These are phyloP conservation scores for Fusarium goolgardi DNA, from an alignment of 2,329 filamentous ascomycete species.

Conservation along the genomic window DNA sequence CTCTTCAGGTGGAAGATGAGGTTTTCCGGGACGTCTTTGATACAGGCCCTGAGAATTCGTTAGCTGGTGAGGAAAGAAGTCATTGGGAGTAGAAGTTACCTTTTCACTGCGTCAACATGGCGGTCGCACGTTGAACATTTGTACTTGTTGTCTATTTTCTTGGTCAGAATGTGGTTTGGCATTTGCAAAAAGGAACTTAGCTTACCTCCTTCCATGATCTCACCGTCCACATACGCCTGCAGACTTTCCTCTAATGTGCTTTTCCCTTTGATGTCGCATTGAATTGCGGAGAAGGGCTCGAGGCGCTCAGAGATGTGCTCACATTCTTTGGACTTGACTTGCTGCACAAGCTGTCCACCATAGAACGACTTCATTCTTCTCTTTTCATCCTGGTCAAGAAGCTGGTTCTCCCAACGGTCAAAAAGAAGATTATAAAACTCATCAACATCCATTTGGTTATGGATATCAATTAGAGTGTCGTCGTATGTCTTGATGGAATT, in stretches of 20 bases:
- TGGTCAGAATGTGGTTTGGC: conserved; percentile 19
- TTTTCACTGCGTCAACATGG: conserved; percentile 93
- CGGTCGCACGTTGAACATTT: conserved; percentile 91
- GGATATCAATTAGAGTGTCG: conserved; percentile 83
- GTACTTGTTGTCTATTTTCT: conserved; percentile 87
- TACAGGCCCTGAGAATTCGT: conserved; percentile 72
- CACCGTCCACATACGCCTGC: conserved; percentile 94
- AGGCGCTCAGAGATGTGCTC: conserved; percentile 90
- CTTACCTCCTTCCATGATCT: conserved; percentile 90
- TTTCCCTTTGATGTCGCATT: conserved; percentile 97
- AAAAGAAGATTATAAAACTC: conserved; percentile 97
- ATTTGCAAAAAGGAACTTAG: conserved; percentile 6
- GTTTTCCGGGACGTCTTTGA: conserved; percentile 93
- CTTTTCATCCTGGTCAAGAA: conserved; percentile 75
- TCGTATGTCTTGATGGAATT: conserved; percentile 84
- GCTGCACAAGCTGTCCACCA: conserved; percentile 90
- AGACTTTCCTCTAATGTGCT: conserved; percentile 84
- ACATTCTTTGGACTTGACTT: conserved; percentile 95
- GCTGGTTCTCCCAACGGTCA: conserved; percentile 88
- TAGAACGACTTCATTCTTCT: conserved; percentile 84
- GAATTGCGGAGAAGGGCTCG: conserved; percentile 93
- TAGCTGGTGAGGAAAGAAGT: not conserved
- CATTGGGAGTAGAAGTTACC: conserved; percentile 58
- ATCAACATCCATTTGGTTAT: conserved; percentile 96
- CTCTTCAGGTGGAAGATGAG: conserved; percentile 95